Percentiles rank a stretch among this genome's conserved stretches.
phyloP scores from a whole-genome alignment of 2,329 filamentous ascomycete species.

The Aureobasidium sp. region DNA sequence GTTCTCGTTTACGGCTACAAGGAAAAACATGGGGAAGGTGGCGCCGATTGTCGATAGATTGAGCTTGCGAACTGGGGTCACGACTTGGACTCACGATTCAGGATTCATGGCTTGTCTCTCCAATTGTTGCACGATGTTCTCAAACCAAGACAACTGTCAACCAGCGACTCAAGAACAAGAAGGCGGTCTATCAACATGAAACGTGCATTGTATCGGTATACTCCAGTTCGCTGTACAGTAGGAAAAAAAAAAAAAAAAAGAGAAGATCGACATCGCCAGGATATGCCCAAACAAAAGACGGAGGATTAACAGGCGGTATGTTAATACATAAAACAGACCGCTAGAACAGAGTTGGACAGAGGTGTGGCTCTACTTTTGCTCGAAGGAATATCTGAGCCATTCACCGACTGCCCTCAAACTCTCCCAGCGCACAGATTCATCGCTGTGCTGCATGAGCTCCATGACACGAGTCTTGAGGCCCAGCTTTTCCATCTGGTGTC shows the following conservation, averaged over 20 bases:
- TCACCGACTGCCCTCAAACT: slow-evolving; percentile 77
- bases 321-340: not conserved
- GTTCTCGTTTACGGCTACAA: not conserved
- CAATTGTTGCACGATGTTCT: not conserved
- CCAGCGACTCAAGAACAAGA: not conserved
- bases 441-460: slow-evolving; percentile 85
- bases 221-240: slow-evolving; percentile 8
- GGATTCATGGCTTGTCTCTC: not conserved
- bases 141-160: not conserved
- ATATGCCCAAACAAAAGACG: not conserved
- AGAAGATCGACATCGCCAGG: not conserved
- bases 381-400: slow-evolving; percentile 66
- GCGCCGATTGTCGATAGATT: not conserved
- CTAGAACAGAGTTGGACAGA: not conserved
- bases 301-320: not conserved
- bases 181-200: not conserved
- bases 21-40: too few relatives aligned
- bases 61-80: not conserved
- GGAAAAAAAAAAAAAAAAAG: not conserved
- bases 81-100: not conserved
- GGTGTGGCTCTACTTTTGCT: slow-evolving; percentile 23
- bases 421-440: slow-evolving; percentile 89
- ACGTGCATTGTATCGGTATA: slow-evolving; percentile 12
- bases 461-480: slow-evolving; percentile 83
- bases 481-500: slow-evolving; percentile 70